Conservation (phyloP, 2,329 filamentous ascomycete species). For the Aspergillus aculeatus region DNA sequence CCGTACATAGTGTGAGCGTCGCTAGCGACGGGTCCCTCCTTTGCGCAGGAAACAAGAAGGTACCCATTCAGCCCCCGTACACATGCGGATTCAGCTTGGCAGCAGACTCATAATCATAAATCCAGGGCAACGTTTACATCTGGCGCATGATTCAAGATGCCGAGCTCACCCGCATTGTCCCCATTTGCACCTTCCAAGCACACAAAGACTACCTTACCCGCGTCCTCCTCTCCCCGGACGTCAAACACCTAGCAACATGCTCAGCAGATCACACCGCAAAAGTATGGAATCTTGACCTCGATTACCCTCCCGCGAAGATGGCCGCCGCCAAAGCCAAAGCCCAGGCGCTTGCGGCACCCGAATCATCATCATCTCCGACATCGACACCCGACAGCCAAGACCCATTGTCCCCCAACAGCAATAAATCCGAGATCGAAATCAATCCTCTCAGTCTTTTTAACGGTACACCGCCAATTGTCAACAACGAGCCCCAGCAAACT, state of each 20-base stretch:
- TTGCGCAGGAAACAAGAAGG: constrained; percentile 87
- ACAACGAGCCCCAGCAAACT: constrained; percentile 29
- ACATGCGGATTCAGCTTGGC: background rate
- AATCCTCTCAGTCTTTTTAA: constrained; percentile 29
- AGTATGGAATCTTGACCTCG: constrained; percentile 91
- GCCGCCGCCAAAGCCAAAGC: constrained; percentile 26
- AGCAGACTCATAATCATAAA: background rate
- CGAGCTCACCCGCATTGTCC: constrained; percentile 79
- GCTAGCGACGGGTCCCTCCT: constrained; percentile 90
- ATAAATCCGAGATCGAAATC: constrained; percentile 17
- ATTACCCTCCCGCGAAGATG: constrained; percentile 45
- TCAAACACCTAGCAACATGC: constrained; percentile 91
- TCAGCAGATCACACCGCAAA: constrained; percentile 91
- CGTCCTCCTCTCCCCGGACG: constrained; percentile 86
- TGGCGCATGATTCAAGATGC: constrained; percentile 87
- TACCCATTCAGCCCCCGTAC: constrained; percentile 39
- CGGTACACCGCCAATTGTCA: constrained; percentile 24
- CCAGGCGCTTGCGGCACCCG: constrained; percentile 15
- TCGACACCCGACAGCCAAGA: constrained; percentile 20
- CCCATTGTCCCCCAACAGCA: constrained; percentile 21
- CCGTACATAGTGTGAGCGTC: constrained; percentile 91
- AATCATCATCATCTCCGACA: constrained; percentile 18
- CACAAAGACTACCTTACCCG: constrained; percentile 93
- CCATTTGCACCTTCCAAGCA: constrained; percentile 83
- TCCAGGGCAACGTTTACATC: constrained; percentile 90